Percentiles rank a stretch among this genome's conserved stretches.
phyloP scores from a whole-genome alignment of 2,329 filamentous ascomycete species.

The Microdochium nivale region DNA sequence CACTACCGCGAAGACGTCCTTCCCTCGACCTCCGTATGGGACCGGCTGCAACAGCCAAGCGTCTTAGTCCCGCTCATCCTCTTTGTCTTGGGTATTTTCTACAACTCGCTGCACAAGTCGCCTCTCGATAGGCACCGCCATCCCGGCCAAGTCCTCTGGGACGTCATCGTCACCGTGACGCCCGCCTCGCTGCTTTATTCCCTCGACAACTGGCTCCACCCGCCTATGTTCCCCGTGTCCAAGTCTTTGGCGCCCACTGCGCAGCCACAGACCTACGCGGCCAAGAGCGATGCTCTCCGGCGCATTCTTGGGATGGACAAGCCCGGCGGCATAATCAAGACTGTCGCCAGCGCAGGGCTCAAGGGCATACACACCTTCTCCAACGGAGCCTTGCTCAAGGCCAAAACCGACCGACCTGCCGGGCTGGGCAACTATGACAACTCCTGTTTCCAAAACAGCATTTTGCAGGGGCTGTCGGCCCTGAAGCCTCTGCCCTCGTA shows the following conservation, averaged over 20 bases:
- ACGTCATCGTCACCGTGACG: conserved; percentile 45
- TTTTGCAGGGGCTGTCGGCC: conserved; percentile 77
- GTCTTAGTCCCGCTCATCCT: conserved; percentile 24
- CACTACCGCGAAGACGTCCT: conserved; percentile 9
- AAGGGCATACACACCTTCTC: conserved; percentile 47
- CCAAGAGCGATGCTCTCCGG: conserved; percentile 58
- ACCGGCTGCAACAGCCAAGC: conserved; percentile 25
- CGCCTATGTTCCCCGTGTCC: conserved; percentile 30
- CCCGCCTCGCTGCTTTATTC: conserved; percentile 50
- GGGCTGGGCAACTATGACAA: conserved; percentile 90
- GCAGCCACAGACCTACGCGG: conserved; percentile 35
- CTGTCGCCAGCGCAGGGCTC: conserved; percentile 49
- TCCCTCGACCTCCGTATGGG: conserved; percentile 11
- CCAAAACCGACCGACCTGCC: conserved; percentile 36
- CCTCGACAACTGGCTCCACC: conserved; percentile 45
- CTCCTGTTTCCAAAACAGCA: conserved; percentile 96
- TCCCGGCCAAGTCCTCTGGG: conserved; percentile 45
- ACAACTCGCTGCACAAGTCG: conserved; percentile 22
- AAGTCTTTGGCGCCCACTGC: conserved; percentile 21
- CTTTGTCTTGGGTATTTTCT: conserved; percentile 23
- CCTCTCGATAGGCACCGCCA: conserved; percentile 23
- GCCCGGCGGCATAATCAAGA: conserved; percentile 42
- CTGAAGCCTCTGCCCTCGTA: conserved; percentile 62
- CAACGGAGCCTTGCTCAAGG: conserved; percentile 14
- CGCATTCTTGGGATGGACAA: conserved; percentile 53